Conservation (phyloP, 805 yeast genomes). For the Kodamaea nitidulidarum region DNA sequence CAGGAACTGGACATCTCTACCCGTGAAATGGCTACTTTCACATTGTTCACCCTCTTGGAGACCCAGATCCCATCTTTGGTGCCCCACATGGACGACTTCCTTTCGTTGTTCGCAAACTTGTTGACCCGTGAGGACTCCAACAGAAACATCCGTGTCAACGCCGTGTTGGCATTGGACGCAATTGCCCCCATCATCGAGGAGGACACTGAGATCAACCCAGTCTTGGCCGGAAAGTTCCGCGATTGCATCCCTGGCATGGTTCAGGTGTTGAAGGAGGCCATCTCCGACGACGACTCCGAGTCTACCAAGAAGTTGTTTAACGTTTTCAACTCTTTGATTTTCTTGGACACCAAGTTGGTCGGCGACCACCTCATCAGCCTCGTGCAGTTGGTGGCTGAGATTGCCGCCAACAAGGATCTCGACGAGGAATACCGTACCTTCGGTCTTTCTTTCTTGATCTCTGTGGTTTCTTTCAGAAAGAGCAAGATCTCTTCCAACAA, state of each 20-base stretch:
- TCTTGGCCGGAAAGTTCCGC: constrained; percentile 52
- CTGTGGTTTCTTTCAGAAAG: constrained; percentile 76
- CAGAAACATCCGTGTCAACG: constrained; percentile 71
- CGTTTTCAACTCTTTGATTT: constrained; percentile 74
- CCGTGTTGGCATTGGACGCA: constrained; percentile 74
- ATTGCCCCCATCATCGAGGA: constrained; percentile 68
- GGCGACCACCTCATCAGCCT: constrained; percentile 71
- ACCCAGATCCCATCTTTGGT: constrained; percentile 55
- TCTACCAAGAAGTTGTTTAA: constrained; percentile 74
- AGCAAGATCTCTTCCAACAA: constrained; percentile 74
- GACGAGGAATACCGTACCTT: constrained; percentile 82
- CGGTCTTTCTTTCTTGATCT: constrained; percentile 79
- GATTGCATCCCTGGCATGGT: constrained; percentile 75
- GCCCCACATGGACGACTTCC: constrained; percentile 59
- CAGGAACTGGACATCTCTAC: constrained; percentile 44
- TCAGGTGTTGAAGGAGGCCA: constrained; percentile 69
- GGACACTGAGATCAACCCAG: constrained; percentile 42
- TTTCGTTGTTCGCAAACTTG: constrained; percentile 66
- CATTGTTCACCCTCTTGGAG: constrained; percentile 75
- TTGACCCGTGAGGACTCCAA: constrained; percentile 54
- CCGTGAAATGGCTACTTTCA: constrained; percentile 80
- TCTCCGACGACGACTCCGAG: constrained; percentile 66
- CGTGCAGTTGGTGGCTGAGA: constrained; percentile 69
- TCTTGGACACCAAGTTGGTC: constrained; percentile 71
- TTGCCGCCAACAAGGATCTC: constrained; percentile 58